Evolutionary conservation across 2,329 filamentous ascomycete genomes (phyloP).

Genomic region (Ceratocystis cacaofunesta): DNA sequence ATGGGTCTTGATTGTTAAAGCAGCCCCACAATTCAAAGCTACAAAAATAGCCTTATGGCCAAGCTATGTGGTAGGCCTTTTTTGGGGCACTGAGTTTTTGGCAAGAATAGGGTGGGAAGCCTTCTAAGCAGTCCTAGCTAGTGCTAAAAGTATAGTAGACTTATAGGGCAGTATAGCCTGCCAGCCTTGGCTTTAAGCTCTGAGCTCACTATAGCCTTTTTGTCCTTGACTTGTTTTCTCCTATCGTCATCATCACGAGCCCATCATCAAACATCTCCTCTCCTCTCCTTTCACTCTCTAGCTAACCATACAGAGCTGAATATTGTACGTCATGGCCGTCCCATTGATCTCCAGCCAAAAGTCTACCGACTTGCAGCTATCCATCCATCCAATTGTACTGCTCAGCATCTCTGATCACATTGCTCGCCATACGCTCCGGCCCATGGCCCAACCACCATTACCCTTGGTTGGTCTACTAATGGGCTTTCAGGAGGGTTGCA

Average conservation of each 20-base stretch:
- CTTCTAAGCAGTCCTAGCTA: not conserved
- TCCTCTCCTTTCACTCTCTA: not conserved
- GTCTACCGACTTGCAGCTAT: slow-evolving; percentile 60
- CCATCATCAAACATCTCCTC: not conserved
- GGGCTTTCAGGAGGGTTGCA: slow-evolving; percentile 78
- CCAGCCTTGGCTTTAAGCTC: no score
- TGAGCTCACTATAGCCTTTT: not conserved
- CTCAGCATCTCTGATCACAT: slow-evolving; percentile 96
- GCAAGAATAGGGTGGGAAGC: not conserved
- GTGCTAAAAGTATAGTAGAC: not conserved
- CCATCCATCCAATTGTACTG: slow-evolving; percentile 85
- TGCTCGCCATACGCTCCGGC: slow-evolving; percentile 69
- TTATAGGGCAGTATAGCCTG: not conserved
- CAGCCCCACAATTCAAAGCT: not conserved
- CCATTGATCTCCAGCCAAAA: slow-evolving; percentile 47
- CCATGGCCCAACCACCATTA: slow-evolving; percentile 40
- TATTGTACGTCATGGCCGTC: not conserved
- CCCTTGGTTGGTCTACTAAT: slow-evolving; percentile 78
- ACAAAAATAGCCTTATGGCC: not conserved
- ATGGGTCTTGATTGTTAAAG: not conserved
- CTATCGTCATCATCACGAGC: not conserved
- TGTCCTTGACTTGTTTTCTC: not conserved
- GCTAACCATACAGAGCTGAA: not conserved
- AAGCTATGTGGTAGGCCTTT: no score
- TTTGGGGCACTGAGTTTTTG: no score